Evolutionary conservation across 2,329 filamentous ascomycete genomes (phyloP), one percentile per base, ranked within the genome.

Genomic region (Kalmusia sp.): DNA sequence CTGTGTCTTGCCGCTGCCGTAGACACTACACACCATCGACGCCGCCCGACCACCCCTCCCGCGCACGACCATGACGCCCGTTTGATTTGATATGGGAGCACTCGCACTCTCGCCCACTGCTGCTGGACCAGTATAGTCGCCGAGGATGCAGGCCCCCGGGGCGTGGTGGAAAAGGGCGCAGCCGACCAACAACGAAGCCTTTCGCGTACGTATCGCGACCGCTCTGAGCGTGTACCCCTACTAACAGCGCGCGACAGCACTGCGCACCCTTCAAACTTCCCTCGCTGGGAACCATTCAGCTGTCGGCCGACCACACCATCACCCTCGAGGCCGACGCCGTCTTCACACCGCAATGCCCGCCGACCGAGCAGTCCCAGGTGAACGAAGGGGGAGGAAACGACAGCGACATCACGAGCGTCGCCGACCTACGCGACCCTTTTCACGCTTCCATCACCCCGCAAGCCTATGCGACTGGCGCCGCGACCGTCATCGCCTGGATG

Each of bases 381-480:
- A 73, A 76, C 52, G 71, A 73, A 39, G 74, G 79, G 60, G 67
- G 72, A 37, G 74, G 79, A 59, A 67, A 78, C 59, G 64, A 68
- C 46, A 64, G 76, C 30, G 65, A 69, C 52, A 50, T 72, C 49
- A 77, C 80, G 35, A 79, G 80, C 55, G 75, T 87, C 58, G 84
- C 87, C 55, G 86, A 92, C 73, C 85, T 91, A 49, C 83, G 85
- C 58, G 91, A 96, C 67, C 92, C 92, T 7, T 99, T 99, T 75
- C 96, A 96, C 75, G 89, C 93, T 49, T 96, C 93, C 31, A 92
- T 91, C 17, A 93, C 95, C 38, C 93, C 95, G 12, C 92, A 96
- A 75, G 89, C 91, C 66, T 99, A 97, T 70, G 93, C 93, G 39
- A 89, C 98, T 49, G 92, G 92, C 51, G 91, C 92, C 14, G 92